A percentile compares a stretch with the other conserved stretches of the same genome.
These are phyloP conservation scores for Boehmeria nivea DNA, from an alignment of 306 rosid species.

Conservation along the genomic window DNA sequence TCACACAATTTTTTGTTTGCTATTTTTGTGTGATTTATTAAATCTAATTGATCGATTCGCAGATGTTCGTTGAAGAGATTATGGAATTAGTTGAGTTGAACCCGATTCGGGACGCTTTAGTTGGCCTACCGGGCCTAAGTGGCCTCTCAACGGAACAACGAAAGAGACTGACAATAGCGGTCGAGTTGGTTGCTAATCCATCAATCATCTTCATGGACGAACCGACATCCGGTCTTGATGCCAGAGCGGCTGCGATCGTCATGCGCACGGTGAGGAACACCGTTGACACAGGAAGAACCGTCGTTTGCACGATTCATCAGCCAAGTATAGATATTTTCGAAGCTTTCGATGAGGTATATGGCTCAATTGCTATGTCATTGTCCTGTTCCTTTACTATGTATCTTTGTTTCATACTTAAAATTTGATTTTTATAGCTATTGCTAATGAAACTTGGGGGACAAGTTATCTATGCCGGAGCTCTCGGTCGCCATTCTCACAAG, in stretches of 20 bases:
- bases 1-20: too few relatives aligned
- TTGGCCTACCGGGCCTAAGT: slow-evolving; percentile 37
- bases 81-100: slow-evolving; percentile 43
- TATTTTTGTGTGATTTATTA: background rate
- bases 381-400: background rate
- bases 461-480: slow-evolving; percentile 39
- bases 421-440: slow-evolving; percentile 19
- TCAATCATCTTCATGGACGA: slow-evolving; percentile 48
- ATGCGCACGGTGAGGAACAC: slow-evolving; percentile 47
- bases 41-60: background rate
- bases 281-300: slow-evolving; percentile 43
- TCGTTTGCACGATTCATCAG: slow-evolving; percentile 45
- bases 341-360: slow-evolving; percentile 39
- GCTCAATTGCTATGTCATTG: background rate
- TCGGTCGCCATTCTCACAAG: slow-evolving; percentile 31
- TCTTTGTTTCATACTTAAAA: background rate
- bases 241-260: slow-evolving; percentile 47
- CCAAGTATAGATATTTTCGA: slow-evolving; percentile 48
- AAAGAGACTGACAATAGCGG: slow-evolving; percentile 43
- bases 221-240: slow-evolving; percentile 49
- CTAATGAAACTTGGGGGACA: slow-evolving; percentile 41
- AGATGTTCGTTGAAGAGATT: slow-evolving; percentile 44
- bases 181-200: slow-evolving; percentile 42
- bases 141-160: slow-evolving; percentile 47
- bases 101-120: slow-evolving; percentile 30